Conservation (phyloP, 2,329 filamentous ascomycete species). For the Chrysosporium queenslandicum region DNA sequence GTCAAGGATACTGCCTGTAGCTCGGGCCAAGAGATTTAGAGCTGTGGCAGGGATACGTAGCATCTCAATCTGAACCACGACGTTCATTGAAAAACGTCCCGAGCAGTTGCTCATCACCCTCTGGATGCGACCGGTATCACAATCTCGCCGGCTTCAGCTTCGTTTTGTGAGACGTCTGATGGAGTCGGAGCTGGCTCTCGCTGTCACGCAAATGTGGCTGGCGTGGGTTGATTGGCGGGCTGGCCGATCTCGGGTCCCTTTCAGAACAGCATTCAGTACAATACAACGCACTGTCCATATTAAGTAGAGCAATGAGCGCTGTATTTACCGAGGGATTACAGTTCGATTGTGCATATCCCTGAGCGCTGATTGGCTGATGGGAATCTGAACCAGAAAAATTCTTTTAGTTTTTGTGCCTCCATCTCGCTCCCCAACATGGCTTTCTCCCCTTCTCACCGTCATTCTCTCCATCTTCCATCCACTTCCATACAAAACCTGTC, state of each 20-base stretch:
- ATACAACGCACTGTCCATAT: background rate
- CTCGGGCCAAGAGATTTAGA: background rate
- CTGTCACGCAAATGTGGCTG: background rate
- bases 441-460: background rate
- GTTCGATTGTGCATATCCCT: background rate
- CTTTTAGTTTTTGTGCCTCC: conserved; percentile 1
- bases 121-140: background rate
- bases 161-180: background rate
- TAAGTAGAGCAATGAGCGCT: background rate
- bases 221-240: background rate
- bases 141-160: background rate
- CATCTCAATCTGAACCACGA: background rate
- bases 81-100: background rate
- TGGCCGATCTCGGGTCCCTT: conserved; percentile 2
- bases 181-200: background rate
- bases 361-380: conserved; percentile 4
- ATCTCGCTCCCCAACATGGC: background rate
- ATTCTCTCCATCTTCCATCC: background rate
- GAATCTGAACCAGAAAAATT: conserved; percentile 1
- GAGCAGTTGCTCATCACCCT: background rate
- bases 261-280: background rate
- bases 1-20: background rate
- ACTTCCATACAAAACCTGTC: conserved; percentile 15
- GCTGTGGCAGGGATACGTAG: conserved; percentile 3
- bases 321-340: conserved; percentile 5